Base-by-base conservation (phyloP, 352 stramenopile genomes). In the Pythium diclinum region DNA sequence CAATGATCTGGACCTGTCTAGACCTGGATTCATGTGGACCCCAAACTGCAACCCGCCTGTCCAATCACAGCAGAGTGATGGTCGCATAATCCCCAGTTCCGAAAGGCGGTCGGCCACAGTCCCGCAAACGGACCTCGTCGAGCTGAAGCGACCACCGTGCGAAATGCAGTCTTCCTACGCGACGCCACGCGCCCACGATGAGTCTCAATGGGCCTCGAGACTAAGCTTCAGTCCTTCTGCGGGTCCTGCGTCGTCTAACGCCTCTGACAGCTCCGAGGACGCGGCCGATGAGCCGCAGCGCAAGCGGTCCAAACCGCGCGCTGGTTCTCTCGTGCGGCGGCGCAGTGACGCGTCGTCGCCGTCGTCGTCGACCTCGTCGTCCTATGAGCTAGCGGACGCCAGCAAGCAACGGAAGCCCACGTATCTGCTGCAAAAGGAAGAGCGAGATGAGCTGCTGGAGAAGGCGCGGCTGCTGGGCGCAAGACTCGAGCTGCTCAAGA, bases 351-450 rank as follows among this genome's bases (percentile, higher is more conserved):
- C 53, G 38, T 53, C 51, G 9, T 58, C 60, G 32, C 53, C 60
- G 8, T 25, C n/a, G 32, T 61, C 60, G 16, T 61, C 13, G 13
- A 7, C 60, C 3, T 55, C 51, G 25, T 67, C 60, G 9, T 53
- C 59, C 9, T 25, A 30, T 9, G 51, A 34, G 5, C 10, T 44
- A 16, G 25, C 17, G 6, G 52, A 42, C 0, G 33, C 49, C 14
- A 16, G 32, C 10, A 55, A 36, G 38, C 25, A 28, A 1, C 62
- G 62, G 13, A 48, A 49, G 14, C 55, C 62, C 6, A 59, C 56
- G 46, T 63, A 68, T 55, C 25, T 63, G 32, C 28, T 68, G 3
- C 62, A 63, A 55, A 68, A 73, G 66, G 55, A 69, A 55, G 66
- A 69, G 47, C 60, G 61, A 23, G 66, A 68, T 6, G 33, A 40